Percentiles rank a stretch among this genome's conserved stretches.
Evolutionary conservation across 1,284 basidiomycete species (phyloP).

Genomic region (Cystobasidium slooffiae): DNA sequence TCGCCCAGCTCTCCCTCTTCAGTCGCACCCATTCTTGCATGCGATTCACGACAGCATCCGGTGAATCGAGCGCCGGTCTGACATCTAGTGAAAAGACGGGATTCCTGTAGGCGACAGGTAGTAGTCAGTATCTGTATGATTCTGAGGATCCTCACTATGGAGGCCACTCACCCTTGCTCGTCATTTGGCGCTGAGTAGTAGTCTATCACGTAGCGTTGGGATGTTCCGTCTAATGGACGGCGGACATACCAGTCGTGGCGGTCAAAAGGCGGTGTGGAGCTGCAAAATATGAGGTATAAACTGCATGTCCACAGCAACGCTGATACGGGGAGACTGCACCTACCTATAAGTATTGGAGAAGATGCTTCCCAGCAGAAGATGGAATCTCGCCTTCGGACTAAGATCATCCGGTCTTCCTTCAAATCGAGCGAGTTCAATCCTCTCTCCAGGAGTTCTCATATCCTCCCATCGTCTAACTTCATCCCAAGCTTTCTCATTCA

Average conservation of each 20-base stretch:
- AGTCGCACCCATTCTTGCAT: conserved; percentile 52
- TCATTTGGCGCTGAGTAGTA: conserved; percentile 89
- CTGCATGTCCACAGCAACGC: conserved; percentile 44
- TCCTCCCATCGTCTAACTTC: conserved; percentile 95
- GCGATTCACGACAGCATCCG: conserved; percentile 49
- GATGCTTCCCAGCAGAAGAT: conserved; percentile 80
- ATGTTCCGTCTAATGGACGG: conserved; percentile 66
- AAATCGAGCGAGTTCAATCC: conserved; percentile 75
- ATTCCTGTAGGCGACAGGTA: conserved; percentile 57
- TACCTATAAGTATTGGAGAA: conserved; percentile 88
- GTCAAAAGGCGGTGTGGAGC: conserved; percentile 90
- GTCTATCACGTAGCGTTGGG: conserved; percentile 90
- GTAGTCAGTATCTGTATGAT: background rate
- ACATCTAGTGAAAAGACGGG: conserved; percentile 92
- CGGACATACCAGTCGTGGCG: conserved; percentile 98
- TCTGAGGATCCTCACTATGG: background rate
- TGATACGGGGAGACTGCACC: conserved; percentile 52
- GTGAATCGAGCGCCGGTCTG: conserved; percentile 53
- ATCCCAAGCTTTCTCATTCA: conserved; percentile 96
- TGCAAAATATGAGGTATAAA: conserved; percentile 55
- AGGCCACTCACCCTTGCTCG: conserved; percentile 65
- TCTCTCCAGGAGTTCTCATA: conserved; percentile 64
- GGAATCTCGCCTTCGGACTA: conserved; percentile 79
- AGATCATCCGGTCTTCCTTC: conserved; percentile 86
- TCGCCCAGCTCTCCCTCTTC: conserved; percentile 49